Base-by-base conservation (phyloP, 805 yeast species). In the Lachancea sp. region DNA sequence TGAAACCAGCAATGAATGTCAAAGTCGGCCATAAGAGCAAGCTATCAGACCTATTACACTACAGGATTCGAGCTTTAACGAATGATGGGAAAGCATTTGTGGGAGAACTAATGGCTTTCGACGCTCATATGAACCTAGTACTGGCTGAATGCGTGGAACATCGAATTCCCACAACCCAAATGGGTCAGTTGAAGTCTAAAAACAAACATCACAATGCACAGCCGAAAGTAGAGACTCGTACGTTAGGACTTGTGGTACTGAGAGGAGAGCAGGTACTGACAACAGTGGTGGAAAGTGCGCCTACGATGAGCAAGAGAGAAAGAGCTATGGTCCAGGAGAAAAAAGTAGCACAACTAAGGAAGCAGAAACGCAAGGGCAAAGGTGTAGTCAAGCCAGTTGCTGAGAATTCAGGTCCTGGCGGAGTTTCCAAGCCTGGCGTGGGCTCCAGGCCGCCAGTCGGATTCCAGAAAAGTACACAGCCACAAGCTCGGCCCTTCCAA, bases 241-340 rank as follows among this genome's bases (percentile, higher is more conserved):
- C 77, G 4, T 64, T 92, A 18, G 97, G 97, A 0, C 70, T 92
- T 38, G 74, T 85, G 2, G 82, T 90, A 26, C 65, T 90, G 34
- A 72, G 97, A 51, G 98, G 98, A 2, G 96, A 87, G 49, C 84
- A 82, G 49, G 77, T 92, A 20, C 77, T 89, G 9, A 76, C 88
- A 8, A 58, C 61, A 2, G 77, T 84, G 23, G 90, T 60, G 8
- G 63, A 59, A 35, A 84, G 64, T 70, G 80, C n/a, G 75, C 86
- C 42, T 70, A 77, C 31, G 61, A 67, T 43, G 51, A 68, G 19
- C 65, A 71, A 52, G 58, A 67, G 35, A 64, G 67, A 54, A 53
- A 56, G 60, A 50, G 49, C 47, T 51, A 55, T 41, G 47, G 55
- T 54, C 36, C 50, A 47, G 51, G 61, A 51, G 48, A 55, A 43